A percentile compares a stretch with the other conserved stretches of the same genome.
phyloP scores from a whole-genome alignment of 2,329 filamentous ascomycete genomes.

The Colletotrichum godetiae region DNA sequence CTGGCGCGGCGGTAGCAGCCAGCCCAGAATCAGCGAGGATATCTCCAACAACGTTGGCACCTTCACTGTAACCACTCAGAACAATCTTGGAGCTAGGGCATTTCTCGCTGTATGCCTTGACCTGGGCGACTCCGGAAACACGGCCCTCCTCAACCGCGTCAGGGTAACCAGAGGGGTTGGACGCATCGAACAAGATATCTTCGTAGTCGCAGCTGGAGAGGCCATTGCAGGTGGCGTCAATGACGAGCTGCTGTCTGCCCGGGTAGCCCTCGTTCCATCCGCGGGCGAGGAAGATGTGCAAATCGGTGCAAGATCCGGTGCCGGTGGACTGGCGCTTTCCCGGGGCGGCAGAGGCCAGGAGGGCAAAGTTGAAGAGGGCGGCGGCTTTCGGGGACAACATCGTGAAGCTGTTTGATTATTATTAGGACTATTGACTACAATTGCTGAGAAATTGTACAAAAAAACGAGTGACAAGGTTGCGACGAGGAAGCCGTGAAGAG shows the following conservation, averaged over 20 bases:
- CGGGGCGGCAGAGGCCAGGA: conserved; percentile 31
- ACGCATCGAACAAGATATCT: conserved; percentile 44
- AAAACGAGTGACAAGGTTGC: conserved; percentile 22
- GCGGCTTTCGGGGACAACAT: conserved; percentile 24
- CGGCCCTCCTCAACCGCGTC: conserved; percentile 50
- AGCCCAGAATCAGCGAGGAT: conserved; percentile 47
- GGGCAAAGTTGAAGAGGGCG: conserved; percentile 27
- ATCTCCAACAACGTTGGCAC: conserved; percentile 50
- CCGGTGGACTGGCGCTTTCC: conserved; percentile 30
- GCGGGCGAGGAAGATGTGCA: conserved; percentile 44
- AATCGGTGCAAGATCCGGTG: conserved; percentile 39
- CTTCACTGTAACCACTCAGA: conserved; percentile 54
- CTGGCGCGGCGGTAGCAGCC: conserved; percentile 41
- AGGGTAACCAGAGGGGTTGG: conserved; percentile 48
- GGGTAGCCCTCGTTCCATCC: conserved; percentile 46
- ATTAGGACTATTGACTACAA: conserved; percentile 12
- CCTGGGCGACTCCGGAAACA: conserved; percentile 48
- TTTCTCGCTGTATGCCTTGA: conserved; percentile 50
- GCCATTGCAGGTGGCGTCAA: conserved; percentile 42
- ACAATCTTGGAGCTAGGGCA: conserved; percentile 54
- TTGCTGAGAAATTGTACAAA: not conserved
- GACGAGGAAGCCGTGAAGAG: not conserved
- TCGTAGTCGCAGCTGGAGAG: conserved; percentile 45
- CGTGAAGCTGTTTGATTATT: conserved; percentile 13
- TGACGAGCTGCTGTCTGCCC: conserved; percentile 42